Evolutionary conservation across 2,329 filamentous ascomycete genomes (phyloP).

Genomic region (Lasiodiplodia theobromae): DNA sequence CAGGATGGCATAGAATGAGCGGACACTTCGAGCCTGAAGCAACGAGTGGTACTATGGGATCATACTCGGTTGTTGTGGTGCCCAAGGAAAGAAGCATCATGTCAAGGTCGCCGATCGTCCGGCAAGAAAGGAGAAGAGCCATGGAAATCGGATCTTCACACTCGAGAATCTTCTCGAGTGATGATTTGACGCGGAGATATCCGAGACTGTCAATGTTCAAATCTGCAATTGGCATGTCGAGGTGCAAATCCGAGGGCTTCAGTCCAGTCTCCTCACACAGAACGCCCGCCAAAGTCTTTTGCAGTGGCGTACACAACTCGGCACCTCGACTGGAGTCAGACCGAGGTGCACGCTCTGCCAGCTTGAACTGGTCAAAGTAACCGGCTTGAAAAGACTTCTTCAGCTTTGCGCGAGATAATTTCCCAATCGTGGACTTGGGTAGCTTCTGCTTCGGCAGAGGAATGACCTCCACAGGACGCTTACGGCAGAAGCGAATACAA

Average conservation of each 20-base stretch:
- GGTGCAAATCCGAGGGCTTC: constrained; percentile 16
- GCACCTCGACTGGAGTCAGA: background rate
- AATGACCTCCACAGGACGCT: constrained; percentile 13
- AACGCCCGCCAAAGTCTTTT: constrained; percentile 6
- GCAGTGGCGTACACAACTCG: constrained; percentile 16
- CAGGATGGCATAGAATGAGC: constrained; percentile 28
- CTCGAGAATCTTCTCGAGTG: constrained; percentile 24
- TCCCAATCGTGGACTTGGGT: constrained; percentile 29
- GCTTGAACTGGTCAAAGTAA: constrained; percentile 23
- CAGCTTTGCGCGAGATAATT: constrained; percentile 28
- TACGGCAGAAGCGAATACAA: constrained; percentile 27
- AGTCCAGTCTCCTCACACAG: constrained; percentile 19
- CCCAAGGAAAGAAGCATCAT: constrained; percentile 25
- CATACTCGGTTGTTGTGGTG: constrained; percentile 18
- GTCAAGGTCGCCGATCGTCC: constrained; percentile 20
- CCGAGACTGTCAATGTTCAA: constrained; percentile 27
- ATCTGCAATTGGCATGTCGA: constrained; percentile 8
- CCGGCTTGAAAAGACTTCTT: constrained; percentile 24
- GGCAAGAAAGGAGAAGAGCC: constrained; percentile 21
- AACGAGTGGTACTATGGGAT: constrained; percentile 28
- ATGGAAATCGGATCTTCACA: constrained; percentile 27
- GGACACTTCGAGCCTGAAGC: constrained; percentile 21
- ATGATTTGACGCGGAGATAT: constrained; percentile 28
- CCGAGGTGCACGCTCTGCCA: background rate
- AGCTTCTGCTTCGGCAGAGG: constrained; percentile 27